Base-by-base conservation (phyloP, 805 yeast genomes). In the Metschnikowia anglica region DNA sequence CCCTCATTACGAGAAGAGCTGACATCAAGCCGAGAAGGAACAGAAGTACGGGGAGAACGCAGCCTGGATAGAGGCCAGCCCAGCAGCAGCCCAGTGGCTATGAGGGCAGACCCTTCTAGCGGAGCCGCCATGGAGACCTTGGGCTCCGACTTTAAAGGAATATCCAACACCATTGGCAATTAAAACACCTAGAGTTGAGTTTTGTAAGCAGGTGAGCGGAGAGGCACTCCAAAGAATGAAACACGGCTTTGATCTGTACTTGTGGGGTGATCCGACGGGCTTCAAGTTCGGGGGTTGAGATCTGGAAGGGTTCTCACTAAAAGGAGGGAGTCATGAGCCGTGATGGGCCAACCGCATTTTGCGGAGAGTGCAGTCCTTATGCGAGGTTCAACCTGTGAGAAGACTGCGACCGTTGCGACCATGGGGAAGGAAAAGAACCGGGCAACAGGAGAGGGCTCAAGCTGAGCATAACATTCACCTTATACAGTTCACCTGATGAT, bases 71-170 rank as follows among this genome's bases (percentile, higher is more conserved):
- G 18, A 5, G 46, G 39, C 47, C 47, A 43, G 10, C 35, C 43
- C 37, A 25, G 47, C 24, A 17, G 30, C 33, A 25, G 37, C 15
- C 39, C 41, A 12, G 32, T 24, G 27, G 37, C 25, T 15, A 42
- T 20, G 16, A 49, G 40, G 10, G 37, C 29, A 8, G 43, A 20
- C 5, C 46, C 46, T 13, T 47, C 51, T n/a, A 47, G 36, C 29
- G 45, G 46, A 10, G 37, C 32, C 1, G 43, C 37, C 46, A 46
- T 41, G 19, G 72, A 66, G 13, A 68, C 73, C 52, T 66, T 61
- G 6, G 72, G 70, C 39, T 61, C 58, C 30, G 72, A 63, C 49
- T 68, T 68, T 30, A 68, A 55, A 6, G 73, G 72, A 40, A 68
- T 66, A 30, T 67, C 72, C 72, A 68, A 65, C 3, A 36, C 45